Evolutionary conservation across 176 grass and related monocot species (phyloP), one percentile per base, ranked within the genome.

Genomic region (Bonia amplexicaulis): DNA sequence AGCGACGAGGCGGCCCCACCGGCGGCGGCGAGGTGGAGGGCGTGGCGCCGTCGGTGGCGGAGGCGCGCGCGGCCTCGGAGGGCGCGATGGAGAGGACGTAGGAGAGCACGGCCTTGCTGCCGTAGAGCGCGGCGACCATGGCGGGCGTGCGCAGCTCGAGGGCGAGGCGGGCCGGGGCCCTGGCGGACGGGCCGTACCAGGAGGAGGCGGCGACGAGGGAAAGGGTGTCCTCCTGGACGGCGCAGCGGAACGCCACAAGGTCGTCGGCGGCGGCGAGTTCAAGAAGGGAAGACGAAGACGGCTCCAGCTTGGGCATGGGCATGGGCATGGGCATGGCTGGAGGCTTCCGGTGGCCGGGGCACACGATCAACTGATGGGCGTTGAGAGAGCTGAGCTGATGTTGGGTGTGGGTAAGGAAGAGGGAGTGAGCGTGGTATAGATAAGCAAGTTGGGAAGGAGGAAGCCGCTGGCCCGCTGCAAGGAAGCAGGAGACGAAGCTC

Each of bases 71-170:
- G 48, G 90, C 92, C 82, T 92, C 90, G 16, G 84, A 79, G 19
- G 92, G 87, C 2, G 53, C 27, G 13, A 60, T 53, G n/a, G 84
- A 82, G 49, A 94, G 84, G 65, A 94, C 81, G 76, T 91, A 90
- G 5, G 73, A 94, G 71, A 94, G 81, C 23, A 81, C 79, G 5
- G 5, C 1, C 20, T 66, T 81, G 79, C 79, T 81, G 35, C 79
- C 79, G 65, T 92, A 88, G 87, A 89, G n/a, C 41, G 89, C 87
- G 4, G 89, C 92, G 19, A 94, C 84, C 92, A 94, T 94, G 58
- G 91, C 84, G 4, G 92, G 92, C 7, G 89, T 94, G 6, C 92
- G 87, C 37, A 91, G 79, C 83, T 94, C 86, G 72, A 88, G 82
- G 15, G 72, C 86, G 19, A 94, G 79, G 13, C 79, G 76, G 39